Evolutionary conservation across 345 rosid species (phyloP), one percentile per base, ranked within the genome.

Genomic region (Camelina hispida): DNA sequence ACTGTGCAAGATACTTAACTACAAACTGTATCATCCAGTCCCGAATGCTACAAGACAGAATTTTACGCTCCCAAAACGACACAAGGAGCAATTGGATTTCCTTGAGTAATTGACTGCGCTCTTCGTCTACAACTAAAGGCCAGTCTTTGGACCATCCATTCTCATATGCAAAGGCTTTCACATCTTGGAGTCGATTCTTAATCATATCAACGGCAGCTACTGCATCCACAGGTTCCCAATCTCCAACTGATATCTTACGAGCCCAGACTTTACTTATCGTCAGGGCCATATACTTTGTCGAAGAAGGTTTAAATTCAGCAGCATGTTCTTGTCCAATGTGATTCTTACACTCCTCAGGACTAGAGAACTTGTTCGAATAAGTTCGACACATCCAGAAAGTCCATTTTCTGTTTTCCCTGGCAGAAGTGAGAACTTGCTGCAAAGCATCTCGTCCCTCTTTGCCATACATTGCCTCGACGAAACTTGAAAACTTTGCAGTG

Each of bases 131-230:
- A 43, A 54, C 65, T 17, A 44, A 43, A 55, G 73, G 65, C 73
- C 65, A 44, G 3, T 57, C 44, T 57, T 56, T 30, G 6, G 73
- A 43, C 73, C 65, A 69, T 69, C 73, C 65, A 12, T 57, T 57
- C 32, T 17, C 20, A 30, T 69, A 69, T 6, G 9, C 8, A 69
- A 56, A 69, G 55, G 50, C 65, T 69, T 69, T 56, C 73, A 68
- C 62, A 68, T 15, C 28, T 25, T 53, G 9, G 12, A 55, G 63
- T 12, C 3, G 37, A 43, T 40, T 42, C 62, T 42, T 68, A 37
- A 68, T 68, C 54, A 68, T 68, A 6, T 43, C 47, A 54, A 42
- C 16, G 8, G 73, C 53, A 55, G 63, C 53, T 43, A 7, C 42
- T 25, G 42, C 42, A 55, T 68, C 18, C 13, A 68, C 52, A 16